Evolutionary conservation across 1,284 basidiomycete species (phyloP).

Genomic region (Pisolithus thermaeus): DNA sequence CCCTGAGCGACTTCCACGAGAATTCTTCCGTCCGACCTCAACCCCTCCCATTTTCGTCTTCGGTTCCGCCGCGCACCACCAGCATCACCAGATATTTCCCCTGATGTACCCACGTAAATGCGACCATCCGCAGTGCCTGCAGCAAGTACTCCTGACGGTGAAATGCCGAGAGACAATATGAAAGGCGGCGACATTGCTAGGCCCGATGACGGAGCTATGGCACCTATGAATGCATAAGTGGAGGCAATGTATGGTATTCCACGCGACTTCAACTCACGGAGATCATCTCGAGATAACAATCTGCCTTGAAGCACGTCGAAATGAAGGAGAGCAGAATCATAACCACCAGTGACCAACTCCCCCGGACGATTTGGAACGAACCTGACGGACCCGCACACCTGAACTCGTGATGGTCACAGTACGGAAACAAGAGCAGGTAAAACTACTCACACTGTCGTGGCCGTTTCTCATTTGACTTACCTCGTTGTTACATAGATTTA

Average conservation of each 20-base stretch:
- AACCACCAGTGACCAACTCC: conserved; percentile 72
- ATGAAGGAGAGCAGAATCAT: conserved; percentile 63
- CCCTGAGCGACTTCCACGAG: conserved; percentile 56
- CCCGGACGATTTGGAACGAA: conserved; percentile 65
- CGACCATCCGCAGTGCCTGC: conserved; percentile 71
- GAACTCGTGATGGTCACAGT: conserved; percentile 9
- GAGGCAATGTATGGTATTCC: conserved; percentile 2
- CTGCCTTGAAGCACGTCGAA: conserved; percentile 57
- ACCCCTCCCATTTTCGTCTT: conserved; percentile 66
- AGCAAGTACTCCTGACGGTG: conserved; percentile 52
- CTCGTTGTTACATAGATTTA: conserved; percentile 47
- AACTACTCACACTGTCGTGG: conserved; percentile 53
- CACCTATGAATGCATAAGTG: conserved; percentile 27
- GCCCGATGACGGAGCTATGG: conserved; percentile 36
- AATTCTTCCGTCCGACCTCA: conserved; percentile 43
- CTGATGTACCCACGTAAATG: conserved; percentile 61
- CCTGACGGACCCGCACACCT: conserved; percentile 65
- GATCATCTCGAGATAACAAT: conserved; percentile 50
- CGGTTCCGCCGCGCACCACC: conserved; percentile 47
- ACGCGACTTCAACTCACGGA: conserved; percentile 38
- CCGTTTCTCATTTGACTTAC: conserved; percentile 52
- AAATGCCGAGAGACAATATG: conserved; percentile 54
- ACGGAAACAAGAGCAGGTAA: background rate
- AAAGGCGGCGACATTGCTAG: conserved; percentile 69
- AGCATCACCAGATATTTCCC: conserved; percentile 49